A percentile compares a stretch with the other conserved stretches of the same genome.
Conservation (phyloP, 129 eudicot genomes). For the Centrapalus pauciflorus region DNA sequence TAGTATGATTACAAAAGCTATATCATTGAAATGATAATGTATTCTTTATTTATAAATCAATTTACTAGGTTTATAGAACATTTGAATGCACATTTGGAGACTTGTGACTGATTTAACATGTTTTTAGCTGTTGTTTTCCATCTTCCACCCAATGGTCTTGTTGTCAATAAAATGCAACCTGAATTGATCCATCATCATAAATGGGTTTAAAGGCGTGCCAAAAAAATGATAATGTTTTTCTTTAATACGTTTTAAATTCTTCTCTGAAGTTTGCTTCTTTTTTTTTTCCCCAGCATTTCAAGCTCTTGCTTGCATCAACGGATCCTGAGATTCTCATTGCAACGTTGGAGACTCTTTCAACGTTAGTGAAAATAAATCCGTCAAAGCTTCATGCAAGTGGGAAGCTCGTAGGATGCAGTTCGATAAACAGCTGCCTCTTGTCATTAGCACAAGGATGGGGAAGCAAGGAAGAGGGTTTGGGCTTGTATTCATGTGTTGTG, state of each 20-base stretch:
- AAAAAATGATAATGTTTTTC: too few relatives aligned
- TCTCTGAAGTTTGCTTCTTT: constrained; percentile 7
- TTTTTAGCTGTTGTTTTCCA: too few relatives aligned
- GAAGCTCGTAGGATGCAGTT: constrained; percentile 75
- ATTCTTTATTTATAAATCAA: too few relatives aligned
- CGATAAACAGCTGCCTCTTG: constrained; percentile 72
- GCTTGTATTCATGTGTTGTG: constrained; percentile 76
- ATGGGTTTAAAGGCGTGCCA: too few relatives aligned
- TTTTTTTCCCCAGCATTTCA: constrained; percentile 91
- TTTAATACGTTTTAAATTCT: background rate
- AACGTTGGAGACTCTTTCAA: constrained; percentile 77
- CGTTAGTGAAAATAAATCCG: constrained; percentile 81
- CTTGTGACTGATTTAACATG: too few relatives aligned
- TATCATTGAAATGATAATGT: too few relatives aligned
- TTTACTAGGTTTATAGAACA: too few relatives aligned
- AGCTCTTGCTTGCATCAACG: constrained; percentile 93
- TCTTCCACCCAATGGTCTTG: too few relatives aligned
- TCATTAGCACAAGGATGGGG: constrained; percentile 99
- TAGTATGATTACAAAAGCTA: too few relatives aligned
- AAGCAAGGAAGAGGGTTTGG: constrained; percentile 97
- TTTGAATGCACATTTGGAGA: too few relatives aligned
- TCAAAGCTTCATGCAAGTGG: constrained; percentile 91
- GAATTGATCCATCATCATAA: too few relatives aligned
- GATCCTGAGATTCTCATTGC: constrained; percentile 92
- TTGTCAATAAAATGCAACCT: too few relatives aligned